Evolutionary conservation across 192 early-diverging fungal genomes (phyloP), one percentile per base, ranked within the genome.

Genomic region (Gigaspora rosea): DNA sequence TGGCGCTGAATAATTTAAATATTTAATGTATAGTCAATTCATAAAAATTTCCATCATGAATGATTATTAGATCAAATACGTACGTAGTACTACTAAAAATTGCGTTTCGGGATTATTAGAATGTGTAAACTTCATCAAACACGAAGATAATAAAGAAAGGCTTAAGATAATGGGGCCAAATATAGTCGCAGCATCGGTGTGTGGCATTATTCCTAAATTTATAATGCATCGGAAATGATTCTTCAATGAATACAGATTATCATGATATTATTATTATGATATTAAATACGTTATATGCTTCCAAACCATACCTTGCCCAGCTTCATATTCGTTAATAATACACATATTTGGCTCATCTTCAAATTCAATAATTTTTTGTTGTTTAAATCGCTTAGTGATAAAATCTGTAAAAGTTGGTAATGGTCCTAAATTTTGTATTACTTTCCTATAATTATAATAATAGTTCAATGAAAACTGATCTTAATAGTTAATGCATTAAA

Each of bases 261-360:
- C 5, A 22, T 57, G n/a, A 41, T n/a, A 20, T 57, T 16, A 72
- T 58, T 46, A 10, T 47, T 18, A 20, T 18, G 52, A 79, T 71
- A 33, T 6, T 58, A n/a, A 52, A 18, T 72, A 15, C 12, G 12
- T 56, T 5, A 5, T 54, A 9, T 54, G 11, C 9, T 54, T 54
- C 52, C 16, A 18, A 18, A 56, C 0, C 12, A 56, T 48, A 76
- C 92, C 92, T 78, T 93, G 92, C 15, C 89, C 90, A 9, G 78
- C 77, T 33, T 91, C 79, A 73, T 93, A 93, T 71, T 93, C 90
- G 78, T 91, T 91, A 20, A 91, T 79, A 18, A 89, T 81, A 15
- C 89, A 61, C 71, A 86, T 85, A 72, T 91, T 89, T 2, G 86
- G 88, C 13, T 68, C 48, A 8, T 79, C 46, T 9, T 47, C 4